These are phyloP conservation scores for Fagopyrum esculentum DNA, from an alignment of 148 eudicot genomes.

Conservation along the genomic window DNA sequence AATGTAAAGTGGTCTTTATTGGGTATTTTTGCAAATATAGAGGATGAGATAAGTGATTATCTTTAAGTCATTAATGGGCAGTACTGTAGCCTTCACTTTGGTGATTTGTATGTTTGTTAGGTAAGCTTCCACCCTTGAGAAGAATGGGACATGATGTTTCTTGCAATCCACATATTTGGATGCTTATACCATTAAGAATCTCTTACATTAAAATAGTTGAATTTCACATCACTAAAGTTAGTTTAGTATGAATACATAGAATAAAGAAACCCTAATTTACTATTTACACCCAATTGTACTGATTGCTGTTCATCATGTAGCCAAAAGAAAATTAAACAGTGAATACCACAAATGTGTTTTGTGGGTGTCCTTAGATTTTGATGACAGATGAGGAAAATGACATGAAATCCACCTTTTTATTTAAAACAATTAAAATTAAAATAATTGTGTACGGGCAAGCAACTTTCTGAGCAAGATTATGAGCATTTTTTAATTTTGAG, in stretches of 20 bases:
- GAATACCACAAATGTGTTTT: neutral
- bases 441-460: slow-evolving; percentile 7
- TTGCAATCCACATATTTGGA: slow-evolving; percentile 8
- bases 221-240: slow-evolving; percentile 7
- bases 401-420: neutral
- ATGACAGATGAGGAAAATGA: slow-evolving; percentile 6
- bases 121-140: slow-evolving; percentile 4
- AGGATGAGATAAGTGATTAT: neutral
- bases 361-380: slow-evolving; percentile 6
- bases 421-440: neutral
- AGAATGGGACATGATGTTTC: neutral
- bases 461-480: slow-evolving; percentile 2
- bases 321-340: neutral
- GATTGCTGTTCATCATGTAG: neutral
- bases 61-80: neutral
- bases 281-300: neutral
- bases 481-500: neutral
- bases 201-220: slow-evolving; percentile 1
- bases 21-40: neutral
- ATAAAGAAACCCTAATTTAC: neutral
- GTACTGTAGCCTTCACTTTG: neutral
- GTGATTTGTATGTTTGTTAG: neutral
- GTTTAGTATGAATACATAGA: slow-evolving; percentile 1
- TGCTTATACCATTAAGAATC: neutral
- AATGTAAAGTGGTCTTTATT: neutral